A percentile compares a stretch with the other conserved stretches of the same genome.
These are phyloP conservation scores for Solanum chacoense DNA, from an alignment of 305 asterid genomes.

Conservation along the genomic window DNA sequence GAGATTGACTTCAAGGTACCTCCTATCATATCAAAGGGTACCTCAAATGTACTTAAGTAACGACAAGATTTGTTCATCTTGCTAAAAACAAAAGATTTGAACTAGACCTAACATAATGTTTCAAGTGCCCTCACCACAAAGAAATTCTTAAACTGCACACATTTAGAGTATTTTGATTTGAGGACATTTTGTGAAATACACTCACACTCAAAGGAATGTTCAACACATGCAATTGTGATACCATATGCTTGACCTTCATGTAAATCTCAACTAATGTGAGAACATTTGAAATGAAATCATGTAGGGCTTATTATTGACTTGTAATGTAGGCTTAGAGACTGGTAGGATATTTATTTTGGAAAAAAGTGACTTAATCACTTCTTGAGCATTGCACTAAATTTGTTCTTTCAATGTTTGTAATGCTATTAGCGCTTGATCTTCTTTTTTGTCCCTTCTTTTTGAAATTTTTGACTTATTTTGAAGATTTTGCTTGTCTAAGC, in stretches of 20 bases:
- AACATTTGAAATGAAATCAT: neutral
- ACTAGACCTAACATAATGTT: neutral
- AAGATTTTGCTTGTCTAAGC: too few species aligned
- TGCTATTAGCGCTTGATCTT: neutral
- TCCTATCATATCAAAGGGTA: neutral
- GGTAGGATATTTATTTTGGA: neutral
- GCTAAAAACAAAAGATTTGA: neutral
- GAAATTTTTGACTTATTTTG: too few species aligned
- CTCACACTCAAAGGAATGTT: neutral
- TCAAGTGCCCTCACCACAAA: neutral
- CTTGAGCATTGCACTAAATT: neutral
- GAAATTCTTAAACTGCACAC: neutral
- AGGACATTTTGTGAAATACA: neutral
- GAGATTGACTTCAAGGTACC: neutral
- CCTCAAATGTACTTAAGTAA: neutral
- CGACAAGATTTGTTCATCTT: neutral
- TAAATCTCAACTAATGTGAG: neutral
- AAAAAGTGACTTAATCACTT: neutral
- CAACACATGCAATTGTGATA: neutral
- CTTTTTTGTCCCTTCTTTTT: too few species aligned
- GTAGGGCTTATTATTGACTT: too few species aligned
- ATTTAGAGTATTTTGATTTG: neutral
- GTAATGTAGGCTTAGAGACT: too few species aligned
- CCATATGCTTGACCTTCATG: neutral
- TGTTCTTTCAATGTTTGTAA: neutral